Evolutionary conservation across 2,329 filamentous ascomycete genomes (phyloP).

Genomic region (Capronia americana): DNA sequence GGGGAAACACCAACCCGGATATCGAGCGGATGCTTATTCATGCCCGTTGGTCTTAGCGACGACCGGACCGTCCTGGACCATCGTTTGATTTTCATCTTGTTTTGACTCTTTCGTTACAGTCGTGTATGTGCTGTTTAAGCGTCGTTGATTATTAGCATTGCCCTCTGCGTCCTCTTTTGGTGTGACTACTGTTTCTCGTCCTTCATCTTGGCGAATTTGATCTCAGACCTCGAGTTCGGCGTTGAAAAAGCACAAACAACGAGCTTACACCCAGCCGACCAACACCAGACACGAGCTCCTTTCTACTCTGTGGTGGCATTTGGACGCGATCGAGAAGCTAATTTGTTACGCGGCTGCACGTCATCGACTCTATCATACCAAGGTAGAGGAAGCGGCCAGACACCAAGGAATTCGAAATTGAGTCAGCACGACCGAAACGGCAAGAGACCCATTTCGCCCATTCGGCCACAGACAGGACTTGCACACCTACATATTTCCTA

Average conservation of each 20-base stretch:
- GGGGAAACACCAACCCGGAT: conserved; percentile 11
- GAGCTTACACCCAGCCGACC: background rate
- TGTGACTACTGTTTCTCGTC: background rate
- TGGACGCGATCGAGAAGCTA: background rate
- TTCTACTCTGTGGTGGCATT: background rate
- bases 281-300: background rate
- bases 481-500: background rate
- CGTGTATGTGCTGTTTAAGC: background rate
- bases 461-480: background rate
- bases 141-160: background rate
- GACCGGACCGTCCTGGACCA: background rate
- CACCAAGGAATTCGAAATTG: background rate
- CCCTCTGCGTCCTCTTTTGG: background rate
- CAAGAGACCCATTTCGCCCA: background rate
- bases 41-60: background rate
- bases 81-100: background rate
- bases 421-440: background rate
- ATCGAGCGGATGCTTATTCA: conserved; percentile 8
- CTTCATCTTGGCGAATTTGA: background rate
- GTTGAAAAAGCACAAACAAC: background rate
- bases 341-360: background rate
- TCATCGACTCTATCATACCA: background rate
- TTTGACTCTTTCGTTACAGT: background rate
- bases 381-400: background rate
- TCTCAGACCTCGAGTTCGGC: background rate